Percentiles rank a stretch among this genome's conserved stretches.
Evolutionary conservation across 2,329 filamentous ascomycete genomes (phyloP).

Genomic region (Colletotrichum coccodes): DNA sequence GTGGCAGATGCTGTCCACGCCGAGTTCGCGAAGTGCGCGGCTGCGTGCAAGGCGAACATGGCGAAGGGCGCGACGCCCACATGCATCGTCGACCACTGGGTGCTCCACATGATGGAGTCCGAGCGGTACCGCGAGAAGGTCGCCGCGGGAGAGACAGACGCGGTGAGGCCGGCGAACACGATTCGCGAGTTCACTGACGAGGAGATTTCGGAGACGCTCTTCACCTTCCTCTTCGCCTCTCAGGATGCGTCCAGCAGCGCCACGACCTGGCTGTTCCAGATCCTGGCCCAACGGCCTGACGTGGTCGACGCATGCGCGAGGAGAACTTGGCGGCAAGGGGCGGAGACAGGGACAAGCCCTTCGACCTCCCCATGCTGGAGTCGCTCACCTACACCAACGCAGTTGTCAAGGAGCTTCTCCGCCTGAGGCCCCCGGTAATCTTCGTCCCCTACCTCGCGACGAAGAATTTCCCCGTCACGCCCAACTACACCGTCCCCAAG

Average conservation of each 20-base stretch:
- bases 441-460: conserved; percentile 63
- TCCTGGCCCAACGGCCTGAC: conserved; percentile 61
- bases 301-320: conserved; percentile 55
- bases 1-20: conserved; percentile 75
- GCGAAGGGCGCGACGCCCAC: conserved; percentile 72
- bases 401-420: conserved; percentile 63
- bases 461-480: conserved; percentile 57
- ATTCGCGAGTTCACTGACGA: conserved; percentile 61
- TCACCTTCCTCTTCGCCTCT: conserved; percentile 64
- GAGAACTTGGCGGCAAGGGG: conserved; percentile 57
- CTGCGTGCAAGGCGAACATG: conserved; percentile 78
- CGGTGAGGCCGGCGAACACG: conserved; percentile 56
- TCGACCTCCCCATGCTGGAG: conserved; percentile 58
- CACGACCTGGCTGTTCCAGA: conserved; percentile 63
- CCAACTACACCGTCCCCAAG: conserved; percentile 59
- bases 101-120: conserved; percentile 78
- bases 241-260: conserved; percentile 64
- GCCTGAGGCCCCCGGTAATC: conserved; percentile 62
- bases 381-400: conserved; percentile 61
- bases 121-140: conserved; percentile 72
- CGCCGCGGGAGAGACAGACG: conserved; percentile 61
- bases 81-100: conserved; percentile 84
- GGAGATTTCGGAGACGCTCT: conserved; percentile 61
- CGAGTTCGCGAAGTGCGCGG: conserved; percentile 78
- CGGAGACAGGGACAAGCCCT: conserved; percentile 51